Conservation (phyloP, 129 eudicot genomes). For the Artemisia annua region DNA sequence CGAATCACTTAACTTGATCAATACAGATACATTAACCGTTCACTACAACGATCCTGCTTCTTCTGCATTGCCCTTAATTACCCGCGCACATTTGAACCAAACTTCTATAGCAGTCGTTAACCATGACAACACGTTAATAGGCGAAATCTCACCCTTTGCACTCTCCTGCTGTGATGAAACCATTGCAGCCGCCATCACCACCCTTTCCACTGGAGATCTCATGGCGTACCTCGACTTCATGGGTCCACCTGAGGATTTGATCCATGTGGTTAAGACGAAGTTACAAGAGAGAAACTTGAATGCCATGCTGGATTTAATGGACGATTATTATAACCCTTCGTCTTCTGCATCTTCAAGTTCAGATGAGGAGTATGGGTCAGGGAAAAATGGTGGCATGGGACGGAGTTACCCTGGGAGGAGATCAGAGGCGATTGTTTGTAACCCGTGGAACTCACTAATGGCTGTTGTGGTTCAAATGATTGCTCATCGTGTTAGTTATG, state of each 20-base stretch:
- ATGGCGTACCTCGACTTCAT: constrained; percentile 70
- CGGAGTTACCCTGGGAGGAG: constrained; percentile 48
- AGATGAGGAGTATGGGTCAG: constrained; percentile 59
- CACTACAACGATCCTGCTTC: constrained; percentile 55
- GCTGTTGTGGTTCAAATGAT: constrained; percentile 90
- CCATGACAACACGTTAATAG: constrained; percentile 56
- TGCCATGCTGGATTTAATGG: constrained; percentile 62
- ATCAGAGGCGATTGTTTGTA: constrained; percentile 66
- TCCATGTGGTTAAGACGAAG: constrained; percentile 55
- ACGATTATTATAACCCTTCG: constrained; percentile 28
- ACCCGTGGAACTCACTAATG: constrained; percentile 69
- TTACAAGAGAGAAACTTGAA: constrained; percentile 50
- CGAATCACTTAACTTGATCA: constrained; percentile 61
- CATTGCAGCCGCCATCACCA: constrained; percentile 53
- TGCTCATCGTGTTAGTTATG: constrained; percentile 63
- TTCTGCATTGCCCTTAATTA: constrained; percentile 40
- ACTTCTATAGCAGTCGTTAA: constrained; percentile 70
- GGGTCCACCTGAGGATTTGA: constrained; percentile 71
- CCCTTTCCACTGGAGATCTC: constrained; percentile 80
- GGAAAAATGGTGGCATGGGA: constrained; percentile 46
- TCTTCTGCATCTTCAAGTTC: constrained; percentile 59
- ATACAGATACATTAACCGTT: constrained; percentile 44
- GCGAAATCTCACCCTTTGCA: constrained; percentile 78
- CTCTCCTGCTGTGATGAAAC: constrained; percentile 71
- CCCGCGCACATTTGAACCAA: constrained; percentile 48